These are phyloP conservation scores for Pythium rhizo-oryzae DNA, from an alignment of 352 stramenopile species.

Conservation along the genomic window DNA sequence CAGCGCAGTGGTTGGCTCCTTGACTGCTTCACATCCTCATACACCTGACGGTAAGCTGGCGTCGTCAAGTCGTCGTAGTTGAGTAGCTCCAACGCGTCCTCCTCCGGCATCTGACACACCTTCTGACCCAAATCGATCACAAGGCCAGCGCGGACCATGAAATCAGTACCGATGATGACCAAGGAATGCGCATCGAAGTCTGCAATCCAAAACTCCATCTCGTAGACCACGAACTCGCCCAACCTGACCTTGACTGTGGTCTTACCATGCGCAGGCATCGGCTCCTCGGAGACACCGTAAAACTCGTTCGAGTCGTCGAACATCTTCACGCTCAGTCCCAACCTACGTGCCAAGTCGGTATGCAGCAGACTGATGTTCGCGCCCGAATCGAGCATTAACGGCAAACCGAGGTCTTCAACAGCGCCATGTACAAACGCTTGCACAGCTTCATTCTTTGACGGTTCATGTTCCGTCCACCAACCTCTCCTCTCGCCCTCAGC, in stretches of 20 bases:
- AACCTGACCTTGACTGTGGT: slow-evolving; percentile 14
- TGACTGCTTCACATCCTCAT: not conserved
- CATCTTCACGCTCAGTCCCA: slow-evolving; percentile 15
- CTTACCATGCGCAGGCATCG: slow-evolving; percentile 10
- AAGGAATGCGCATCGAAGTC: slow-evolving; percentile 24
- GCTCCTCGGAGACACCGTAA: slow-evolving; percentile 16
- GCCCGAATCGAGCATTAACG: slow-evolving; percentile 22
- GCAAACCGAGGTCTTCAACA: not conserved
- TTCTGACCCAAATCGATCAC: slow-evolving; percentile 4
- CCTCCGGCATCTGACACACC: not conserved
- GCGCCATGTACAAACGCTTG: slow-evolving; percentile 22
- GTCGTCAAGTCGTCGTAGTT: not conserved
- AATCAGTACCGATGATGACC: slow-evolving; percentile 22
- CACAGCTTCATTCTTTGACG: not conserved
- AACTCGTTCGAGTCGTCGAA: slow-evolving; percentile 11
- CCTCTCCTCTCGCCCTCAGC: slow-evolving; percentile 6
- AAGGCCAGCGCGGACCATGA: slow-evolving; percentile 21
- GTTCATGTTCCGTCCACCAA: slow-evolving; percentile 17
- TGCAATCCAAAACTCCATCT: slow-evolving; percentile 26
- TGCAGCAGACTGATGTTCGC: slow-evolving; percentile 24
- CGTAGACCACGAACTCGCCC: slow-evolving; percentile 9
- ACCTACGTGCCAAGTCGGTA: slow-evolving; percentile 22
- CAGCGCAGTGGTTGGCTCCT: not conserved
- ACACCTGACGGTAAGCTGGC: not conserved
- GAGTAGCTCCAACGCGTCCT: not conserved